Evolutionary conservation across 345 rosid genomes (phyloP), one percentile per base, ranked within the genome.

Genomic region (Barbarea vulgaris): DNA sequence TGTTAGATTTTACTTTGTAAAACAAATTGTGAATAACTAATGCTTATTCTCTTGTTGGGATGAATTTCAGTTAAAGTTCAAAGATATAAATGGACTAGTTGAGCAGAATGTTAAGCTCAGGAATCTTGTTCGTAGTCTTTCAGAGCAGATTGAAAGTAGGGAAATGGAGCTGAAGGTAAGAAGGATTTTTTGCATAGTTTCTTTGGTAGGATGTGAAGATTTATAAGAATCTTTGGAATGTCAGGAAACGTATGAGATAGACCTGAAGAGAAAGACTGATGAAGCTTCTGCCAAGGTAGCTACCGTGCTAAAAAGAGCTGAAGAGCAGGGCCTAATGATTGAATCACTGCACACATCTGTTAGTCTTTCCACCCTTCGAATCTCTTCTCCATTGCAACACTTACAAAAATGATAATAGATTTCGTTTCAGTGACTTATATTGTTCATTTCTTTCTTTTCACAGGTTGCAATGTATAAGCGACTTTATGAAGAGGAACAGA

Each of bases 81-180:
- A 84, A 88, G 97, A 94, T 75, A 91, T 94, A 83, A 90, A 86
- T 76, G 97, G 97, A 75, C 81, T 94, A 67, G 96, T 94, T 69
- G 98, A 90, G 86, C 97, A 88, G 84, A 94, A 94, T 85, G 96
- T 86, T 59, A 88, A 94, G 72, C 95, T 94, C 70, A 87, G 97
- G 80, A 91, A 82, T 78, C 96, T 94, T 71, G 95, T 87, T 19
- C 92, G 95, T 36, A 81, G 82, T 82, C 93, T 91, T 70, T 87
- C 96, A 59, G 85, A 88, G 53, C 95, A 90, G 84, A 84, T 90
- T 64, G 89, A 84, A 63, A 84, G 72, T 73, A 83, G 82, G 72
- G 97, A 94, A 85, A 68, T 34, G 82, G 95, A 90, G 62, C 84
- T 87, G 72, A 91, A 94, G 98, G 98, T 94, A 81, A n/a, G 59